Evolutionary conservation across 495 filamentous ascomycete genomes (phyloP).

Genomic region (Penicillium robsamsonii): DNA sequence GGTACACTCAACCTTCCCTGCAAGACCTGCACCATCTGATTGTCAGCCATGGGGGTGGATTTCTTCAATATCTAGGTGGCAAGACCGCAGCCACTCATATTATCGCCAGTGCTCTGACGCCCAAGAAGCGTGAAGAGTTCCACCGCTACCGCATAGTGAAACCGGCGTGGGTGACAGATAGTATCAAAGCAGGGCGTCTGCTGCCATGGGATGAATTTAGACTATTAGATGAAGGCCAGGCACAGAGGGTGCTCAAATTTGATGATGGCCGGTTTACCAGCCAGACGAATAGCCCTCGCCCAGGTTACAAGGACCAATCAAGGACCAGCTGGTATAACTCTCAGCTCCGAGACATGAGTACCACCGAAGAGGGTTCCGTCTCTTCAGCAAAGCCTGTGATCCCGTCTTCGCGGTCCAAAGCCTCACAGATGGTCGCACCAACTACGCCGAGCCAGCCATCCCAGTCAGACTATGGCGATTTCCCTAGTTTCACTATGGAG

Average conservation of each 20-base stretch:
- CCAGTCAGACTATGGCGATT: conserved; percentile 47
- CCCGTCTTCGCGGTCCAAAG: conserved; percentile 4
- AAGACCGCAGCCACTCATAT: conserved; percentile 95
- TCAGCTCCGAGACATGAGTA: conserved; percentile 52
- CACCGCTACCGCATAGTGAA: conserved; percentile 85
- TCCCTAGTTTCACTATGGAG: conserved; percentile 38
- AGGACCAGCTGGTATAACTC: conserved; percentile 74
- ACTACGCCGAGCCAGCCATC: conserved; percentile 11
- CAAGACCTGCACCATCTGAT: conserved; percentile 84
- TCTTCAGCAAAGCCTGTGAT: conserved; percentile 7
- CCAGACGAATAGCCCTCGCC: conserved; percentile 54
- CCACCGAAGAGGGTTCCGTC: conserved; percentile 10
- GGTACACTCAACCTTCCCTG: conserved; percentile 88
- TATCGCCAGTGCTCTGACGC: conserved; percentile 83
- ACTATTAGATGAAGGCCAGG: conserved; percentile 73
- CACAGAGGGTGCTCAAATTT: conserved; percentile 77
- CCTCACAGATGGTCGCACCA: neutral
- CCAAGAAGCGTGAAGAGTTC: conserved; percentile 89
- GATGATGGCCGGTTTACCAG: conserved; percentile 66
- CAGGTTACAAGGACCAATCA: conserved; percentile 72
- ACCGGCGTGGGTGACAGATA: conserved; percentile 94
- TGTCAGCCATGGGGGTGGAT: conserved; percentile 86
- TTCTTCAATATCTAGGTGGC: conserved; percentile 90
- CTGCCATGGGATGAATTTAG: conserved; percentile 83
- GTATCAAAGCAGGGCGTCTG: conserved; percentile 72